Base-by-base conservation (phyloP, 345 rosid species). In the Rhodomyrtus tomentosa region DNA sequence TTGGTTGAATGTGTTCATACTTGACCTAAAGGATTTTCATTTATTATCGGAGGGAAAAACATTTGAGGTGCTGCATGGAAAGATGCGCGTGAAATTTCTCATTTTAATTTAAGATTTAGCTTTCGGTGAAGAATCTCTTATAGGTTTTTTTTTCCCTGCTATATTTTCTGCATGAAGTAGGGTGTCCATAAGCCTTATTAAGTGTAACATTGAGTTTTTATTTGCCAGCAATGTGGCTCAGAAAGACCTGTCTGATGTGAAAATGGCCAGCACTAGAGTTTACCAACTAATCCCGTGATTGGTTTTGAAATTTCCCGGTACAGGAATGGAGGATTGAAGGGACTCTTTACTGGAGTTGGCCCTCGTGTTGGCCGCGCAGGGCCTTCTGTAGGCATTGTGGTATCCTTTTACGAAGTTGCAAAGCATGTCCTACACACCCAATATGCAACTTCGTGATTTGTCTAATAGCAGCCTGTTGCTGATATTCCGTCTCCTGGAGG, bases 311-410 rank as follows among this genome's bases (percentile, higher is more conserved):
- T 49, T 29, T 84, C 84, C 86, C 1, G 3, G 82, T 55, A 51
- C 95, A 95, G 98, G 91, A 94, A 91, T 87, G 96, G 96, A 54
- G 96, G 98, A 82, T 84, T 93, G 91, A 94, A 92, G 87, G 98
- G 98, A 68, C 90, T 96, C 29, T 98, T 96, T 85, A 95, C 93
- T 53, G 99, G 99, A 84, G 93, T 93, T 20, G 98, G 99, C 82
- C 99, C 99, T 87, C 92, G 99, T 62, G 95, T 98, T 83, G 98
- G 90, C 4, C 96, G 99, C 62, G 98, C 93, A 3, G 99, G 99
- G 27, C 99, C 98, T 83, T 96, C 99, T 0, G 98, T 96, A 49
- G 99, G 98, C 88, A 96, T 96, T 42, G 99, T 96, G 83, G 95
- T 95, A 40, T 96, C 99, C 0, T 96, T 93, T 86, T 96, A 96